phyloP scores from a whole-genome alignment of 1,139 yeast species.

The Kodamaea suecica region DNA sequence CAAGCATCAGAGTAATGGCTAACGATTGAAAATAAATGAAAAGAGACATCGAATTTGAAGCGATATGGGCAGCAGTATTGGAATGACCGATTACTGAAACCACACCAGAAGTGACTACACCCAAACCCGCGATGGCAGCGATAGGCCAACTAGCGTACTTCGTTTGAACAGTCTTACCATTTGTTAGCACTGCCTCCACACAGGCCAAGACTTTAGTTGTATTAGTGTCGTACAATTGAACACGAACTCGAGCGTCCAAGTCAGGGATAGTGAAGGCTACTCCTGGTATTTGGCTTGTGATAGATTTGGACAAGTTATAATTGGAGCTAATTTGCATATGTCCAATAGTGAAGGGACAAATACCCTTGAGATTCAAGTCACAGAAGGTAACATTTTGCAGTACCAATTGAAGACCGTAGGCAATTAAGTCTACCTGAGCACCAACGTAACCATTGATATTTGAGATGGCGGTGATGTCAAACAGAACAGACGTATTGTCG shows the following conservation, averaged over 20 bases:
- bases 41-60: constrained; percentile 88
- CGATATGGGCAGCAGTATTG: constrained; percentile 93
- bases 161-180: constrained; percentile 94
- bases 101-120: constrained; percentile 82
- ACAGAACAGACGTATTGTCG: constrained; percentile 54
- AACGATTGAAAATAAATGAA: constrained; percentile 92
- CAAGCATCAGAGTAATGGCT: constrained; percentile 95
- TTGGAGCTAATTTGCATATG: too few relatives aligned
- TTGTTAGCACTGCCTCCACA: constrained; percentile 81
- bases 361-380: constrained; percentile 43
- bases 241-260: constrained; percentile 86
- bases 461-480: constrained; percentile 76
- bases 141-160: constrained; percentile 96
- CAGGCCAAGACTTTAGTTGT: constrained; percentile 70
- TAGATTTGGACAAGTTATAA: constrained; percentile 41
- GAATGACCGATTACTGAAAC: constrained; percentile 87
- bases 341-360: constrained; percentile 82
- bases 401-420: constrained; percentile 78
- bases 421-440: constrained; percentile 66
- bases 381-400: constrained; percentile 62
- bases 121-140: constrained; percentile 86
- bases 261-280: constrained; percentile 91
- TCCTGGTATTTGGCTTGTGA: constrained; percentile 62
- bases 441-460: constrained; percentile 71
- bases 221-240: constrained; percentile 53